phyloP scores from a whole-genome alignment of 768 basidiomycete genomes.

The Russula griseocarnosa region DNA sequence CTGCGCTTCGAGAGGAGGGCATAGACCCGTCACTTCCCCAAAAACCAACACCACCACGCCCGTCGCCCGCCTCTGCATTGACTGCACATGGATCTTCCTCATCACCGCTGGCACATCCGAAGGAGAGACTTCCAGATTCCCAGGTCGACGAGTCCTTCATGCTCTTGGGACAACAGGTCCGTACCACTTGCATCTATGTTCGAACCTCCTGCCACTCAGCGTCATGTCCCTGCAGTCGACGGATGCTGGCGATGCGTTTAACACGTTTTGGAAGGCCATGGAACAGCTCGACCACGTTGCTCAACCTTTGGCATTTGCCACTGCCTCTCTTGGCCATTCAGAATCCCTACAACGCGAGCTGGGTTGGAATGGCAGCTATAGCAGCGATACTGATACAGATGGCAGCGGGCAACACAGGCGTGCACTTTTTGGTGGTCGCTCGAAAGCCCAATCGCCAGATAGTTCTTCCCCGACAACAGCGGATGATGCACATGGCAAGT shows the following conservation, averaged over 20 bases:
- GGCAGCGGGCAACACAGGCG: conserved; percentile 50
- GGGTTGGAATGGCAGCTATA: conserved; percentile 49
- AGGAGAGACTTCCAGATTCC: conserved; percentile 46
- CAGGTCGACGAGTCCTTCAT: conserved; percentile 84
- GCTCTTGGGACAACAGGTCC: conserved; percentile 75
- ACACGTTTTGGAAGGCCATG: conserved; percentile 85
- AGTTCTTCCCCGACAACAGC: conserved; percentile 29
- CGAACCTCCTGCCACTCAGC: conserved; percentile 11
- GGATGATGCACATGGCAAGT: conserved; percentile 28
- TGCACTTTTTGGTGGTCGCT: conserved; percentile 39
- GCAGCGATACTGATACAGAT: conserved; percentile 66
- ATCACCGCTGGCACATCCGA: conserved; percentile 44
- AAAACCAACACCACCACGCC: conserved; percentile 40
- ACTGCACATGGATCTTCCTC: conserved; percentile 36
- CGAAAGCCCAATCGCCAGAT: conserved; percentile 33
- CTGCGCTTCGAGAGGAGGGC: conserved; percentile 68
- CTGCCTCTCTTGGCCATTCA: conserved; percentile 60
- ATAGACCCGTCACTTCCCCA: conserved; percentile 74
- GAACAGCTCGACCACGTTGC: conserved; percentile 85
- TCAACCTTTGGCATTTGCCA: conserved; percentile 77
- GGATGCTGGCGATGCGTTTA: conserved; percentile 82
- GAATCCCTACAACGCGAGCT: conserved; percentile 34
- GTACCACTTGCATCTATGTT: conserved; percentile 31
- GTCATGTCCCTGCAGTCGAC: conserved; percentile 22
- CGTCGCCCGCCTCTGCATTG: conserved; percentile 30